A percentile compares a stretch with the other conserved stretches of the same genome.
Evolutionary conservation across 306 rosid genomes (phyloP).

Genomic region (Carpinus fangiana): DNA sequence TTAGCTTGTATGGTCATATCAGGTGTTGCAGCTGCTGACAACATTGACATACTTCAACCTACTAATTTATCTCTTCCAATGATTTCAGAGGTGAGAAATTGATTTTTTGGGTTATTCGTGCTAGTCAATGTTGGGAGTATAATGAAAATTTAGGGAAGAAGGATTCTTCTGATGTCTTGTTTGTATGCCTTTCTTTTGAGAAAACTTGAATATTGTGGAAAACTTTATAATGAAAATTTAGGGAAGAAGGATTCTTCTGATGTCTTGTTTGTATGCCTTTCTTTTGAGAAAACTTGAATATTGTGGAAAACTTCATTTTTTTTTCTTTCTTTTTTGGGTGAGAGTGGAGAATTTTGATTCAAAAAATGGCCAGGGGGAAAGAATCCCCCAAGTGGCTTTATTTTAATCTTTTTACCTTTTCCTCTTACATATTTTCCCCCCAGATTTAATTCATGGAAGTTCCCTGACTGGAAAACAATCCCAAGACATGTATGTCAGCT

Average conservation of each 20-base stretch:
- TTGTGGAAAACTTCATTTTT: background rate
- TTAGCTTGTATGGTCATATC: constrained; percentile 90
- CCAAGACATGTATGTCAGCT: constrained; percentile 1
- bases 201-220: background rate
- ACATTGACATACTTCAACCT: constrained; percentile 87
- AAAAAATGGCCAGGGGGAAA: background rate
- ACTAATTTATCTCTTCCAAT: constrained; percentile 63
- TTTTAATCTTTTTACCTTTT: background rate
- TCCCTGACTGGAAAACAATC: background rate
- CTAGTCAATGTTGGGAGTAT: background rate
- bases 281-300: background rate
- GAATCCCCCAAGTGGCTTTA: background rate
- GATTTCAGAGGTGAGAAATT: constrained; percentile 50
- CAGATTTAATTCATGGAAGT: background rate
- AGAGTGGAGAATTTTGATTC: background rate
- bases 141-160: background rate
- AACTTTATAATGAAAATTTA: background rate
- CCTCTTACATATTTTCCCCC: background rate
- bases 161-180: background rate
- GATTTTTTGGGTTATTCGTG: constrained; percentile 4
- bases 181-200: background rate
- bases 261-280: background rate
- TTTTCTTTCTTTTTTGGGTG: background rate
- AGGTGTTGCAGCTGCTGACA: constrained; percentile 55
- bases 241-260: background rate